A percentile compares a stretch with the other conserved stretches of the same genome.
phyloP scores from a whole-genome alignment of 2,329 filamentous ascomycete species.

The Beauveria rudraprayagi region DNA sequence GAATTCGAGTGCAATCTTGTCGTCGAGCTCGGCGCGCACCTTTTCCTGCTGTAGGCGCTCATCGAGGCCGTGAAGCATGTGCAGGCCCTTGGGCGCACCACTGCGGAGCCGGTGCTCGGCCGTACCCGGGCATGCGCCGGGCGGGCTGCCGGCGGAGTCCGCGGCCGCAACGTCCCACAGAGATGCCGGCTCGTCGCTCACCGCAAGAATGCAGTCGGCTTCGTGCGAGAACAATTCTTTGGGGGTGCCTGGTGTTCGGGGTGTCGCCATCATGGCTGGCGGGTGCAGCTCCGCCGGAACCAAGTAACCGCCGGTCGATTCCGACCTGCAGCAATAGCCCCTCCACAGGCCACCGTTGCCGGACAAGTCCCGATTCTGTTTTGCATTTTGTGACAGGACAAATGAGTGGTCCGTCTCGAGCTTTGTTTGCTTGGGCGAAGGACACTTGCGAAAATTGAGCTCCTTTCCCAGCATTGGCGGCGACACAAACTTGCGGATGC shows the following conservation, averaged over 20 bases:
- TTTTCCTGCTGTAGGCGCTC: constrained; percentile 44
- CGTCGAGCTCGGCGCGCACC: constrained; percentile 40
- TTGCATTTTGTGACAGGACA: constrained; percentile 35
- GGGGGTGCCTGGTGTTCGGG: constrained; percentile 32
- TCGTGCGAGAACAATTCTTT: constrained; percentile 36
- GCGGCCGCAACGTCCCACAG: constrained; percentile 18
- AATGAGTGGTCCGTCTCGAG: constrained; percentile 70
- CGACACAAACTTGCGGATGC: constrained; percentile 46
- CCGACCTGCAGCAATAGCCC: constrained; percentile 53
- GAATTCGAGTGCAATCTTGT: constrained; percentile 59
- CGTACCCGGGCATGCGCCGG: constrained; percentile 10
- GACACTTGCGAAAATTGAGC: constrained; percentile 71
- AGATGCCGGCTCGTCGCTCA: constrained; percentile 34
- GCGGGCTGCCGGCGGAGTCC: constrained; percentile 9
- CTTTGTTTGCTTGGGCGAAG: constrained; percentile 75
- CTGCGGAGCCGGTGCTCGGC: constrained; percentile 21
- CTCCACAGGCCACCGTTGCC: constrained; percentile 66
- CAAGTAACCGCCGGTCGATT: constrained; percentile 28
- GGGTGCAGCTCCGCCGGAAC: constrained; percentile 36
- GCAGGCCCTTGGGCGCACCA: constrained; percentile 34
- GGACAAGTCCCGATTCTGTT: constrained; percentile 47
- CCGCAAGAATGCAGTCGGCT: constrained; percentile 26
- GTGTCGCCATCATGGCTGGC: constrained; percentile 44
- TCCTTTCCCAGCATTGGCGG: constrained; percentile 87
- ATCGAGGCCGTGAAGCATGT: constrained; percentile 44